Percentiles rank a stretch among this genome's conserved stretches.
These are phyloP conservation scores for Trametes polyzona DNA, from an alignment of 1,284 basidiomycete species.

Conservation along the genomic window DNA sequence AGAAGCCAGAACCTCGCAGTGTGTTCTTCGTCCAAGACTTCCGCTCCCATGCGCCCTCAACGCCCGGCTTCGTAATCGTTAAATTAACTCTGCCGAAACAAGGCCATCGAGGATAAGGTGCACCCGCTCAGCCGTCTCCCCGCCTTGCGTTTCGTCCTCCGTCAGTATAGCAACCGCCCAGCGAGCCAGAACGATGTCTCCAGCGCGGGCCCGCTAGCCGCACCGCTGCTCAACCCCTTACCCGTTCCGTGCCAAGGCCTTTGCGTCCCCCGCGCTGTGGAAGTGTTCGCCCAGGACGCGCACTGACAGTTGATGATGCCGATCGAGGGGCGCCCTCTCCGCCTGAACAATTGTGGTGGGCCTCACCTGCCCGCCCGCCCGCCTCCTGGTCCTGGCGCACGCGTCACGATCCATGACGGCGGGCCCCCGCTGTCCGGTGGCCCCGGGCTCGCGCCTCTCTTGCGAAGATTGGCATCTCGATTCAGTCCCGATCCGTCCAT, in stretches of 20 bases:
- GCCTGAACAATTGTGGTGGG: neutral
- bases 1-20: neutral
- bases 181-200: neutral
- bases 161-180: conserved; percentile 1
- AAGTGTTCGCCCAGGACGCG: neutral
- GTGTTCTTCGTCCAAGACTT: too few species aligned
- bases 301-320: neutral
- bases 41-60: too few species aligned
- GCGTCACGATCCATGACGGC: too few species aligned
- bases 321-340: neutral
- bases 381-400: neutral
- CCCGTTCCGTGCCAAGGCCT: conserved; percentile 1
- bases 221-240: conserved; percentile 2
- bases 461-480: neutral
- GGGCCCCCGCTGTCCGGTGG: neutral
- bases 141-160: neutral
- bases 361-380: neutral
- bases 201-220: too few species aligned
- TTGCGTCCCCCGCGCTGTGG: neutral
- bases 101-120: neutral
- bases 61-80: too few species aligned
- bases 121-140: neutral
- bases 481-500: too few species aligned
- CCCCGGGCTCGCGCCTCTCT: too few species aligned
- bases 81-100: neutral